Base-by-base conservation (phyloP, 1,139 yeast genomes). In the Suhomyces wounanorum region DNA sequence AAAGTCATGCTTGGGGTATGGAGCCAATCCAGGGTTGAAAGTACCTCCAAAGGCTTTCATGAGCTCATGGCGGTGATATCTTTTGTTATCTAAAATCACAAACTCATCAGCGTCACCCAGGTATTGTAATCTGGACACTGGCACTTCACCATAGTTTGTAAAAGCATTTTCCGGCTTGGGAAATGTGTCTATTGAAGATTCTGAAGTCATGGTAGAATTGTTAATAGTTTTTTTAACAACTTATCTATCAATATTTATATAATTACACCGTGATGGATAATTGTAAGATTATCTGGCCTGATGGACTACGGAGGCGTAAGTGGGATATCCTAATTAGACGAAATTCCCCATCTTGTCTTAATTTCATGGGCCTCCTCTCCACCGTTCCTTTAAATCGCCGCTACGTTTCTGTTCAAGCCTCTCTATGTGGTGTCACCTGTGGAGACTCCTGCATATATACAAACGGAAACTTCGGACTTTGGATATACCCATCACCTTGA, bases 1-100 rank as follows among this genome's bases (percentile, higher is more conserved):
- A 66, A 89, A 85, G 66, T 84, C 78, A 66, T 87, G 83, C 43
- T 78, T 73, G 33, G 95, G 84, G 33, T 87, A 82, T 30, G 84
- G 81, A 7, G 42, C 31, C 21, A 25, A 40, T 64, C 89, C 89
- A 18, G 90, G 84, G 59, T 81, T 82, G 65, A 84, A 63, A 10
- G 70, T 60, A 63, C 42, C 75, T 72, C 72, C 74, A 46, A 70
- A 70, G 9, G 78, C 78, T 36, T 57, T 52, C 69, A 69, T 64
- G 50, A 73, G 68, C 55, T 40, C 42, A 16, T 73, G 45, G 46
- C 63, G 63, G 57, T 67, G 72, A 47, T 66, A 40, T n/a, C 28
- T 25, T 8, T 26, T 25, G 30, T 26, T 26, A 17, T 69, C 41
- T 33, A 73, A 64, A 11, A 58, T 56, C 40, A 66, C 53, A 50